Base-by-base conservation (phyloP, 768 basidiomycete species). In the Phanerodontia chrysosporium region DNA sequence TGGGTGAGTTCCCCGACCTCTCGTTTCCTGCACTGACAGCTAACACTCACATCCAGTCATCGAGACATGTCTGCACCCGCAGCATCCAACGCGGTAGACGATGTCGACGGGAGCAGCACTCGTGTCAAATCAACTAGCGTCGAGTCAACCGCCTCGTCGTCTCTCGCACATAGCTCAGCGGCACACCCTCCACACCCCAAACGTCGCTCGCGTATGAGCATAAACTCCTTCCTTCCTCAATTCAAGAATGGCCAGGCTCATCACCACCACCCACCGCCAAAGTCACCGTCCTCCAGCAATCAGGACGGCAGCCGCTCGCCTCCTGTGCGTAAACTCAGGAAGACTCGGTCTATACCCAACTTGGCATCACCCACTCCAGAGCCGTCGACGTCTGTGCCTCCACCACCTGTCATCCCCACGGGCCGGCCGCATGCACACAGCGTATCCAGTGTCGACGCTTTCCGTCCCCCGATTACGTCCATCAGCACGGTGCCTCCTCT, bases 401-500 rank as follows among this genome's bases (percentile, higher is more conserved):
- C 25, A 24, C 63, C 62, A 36, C 73, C 57, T 49, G 68, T 71
- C 22, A 64, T 70, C 0, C 64, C 72, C 3, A 70, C 74, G 0
- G 87, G 85, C 42, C 83, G 89, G 25, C 82, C 78, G 2, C 90
- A 92, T 65, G 90, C 90, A 2, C 86, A 89, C 62, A 90, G 88
- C 70, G 89, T 92, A 18, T 91, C 89, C 0, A 83, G 83, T 1
- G 83, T 81, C 13, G 88, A 92, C 58, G 74, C 83, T 46, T 80
- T 82, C 22, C 80, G 81, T 12, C 72, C 70, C 2, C 65, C 70
- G 13, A 36, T 54, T 21, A 32, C 59, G 1, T 42, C 39, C 10
- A 29, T 44, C 12, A 45, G 16, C 39, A 58, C 69, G 2, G 61
- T 46, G 8, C 62, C 71, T 25, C 58, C 45, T 10, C 69, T 69